Evolutionary conservation across 306 rosid species (phyloP), one percentile per base, ranked within the genome.

Genomic region (Neltuma alba): DNA sequence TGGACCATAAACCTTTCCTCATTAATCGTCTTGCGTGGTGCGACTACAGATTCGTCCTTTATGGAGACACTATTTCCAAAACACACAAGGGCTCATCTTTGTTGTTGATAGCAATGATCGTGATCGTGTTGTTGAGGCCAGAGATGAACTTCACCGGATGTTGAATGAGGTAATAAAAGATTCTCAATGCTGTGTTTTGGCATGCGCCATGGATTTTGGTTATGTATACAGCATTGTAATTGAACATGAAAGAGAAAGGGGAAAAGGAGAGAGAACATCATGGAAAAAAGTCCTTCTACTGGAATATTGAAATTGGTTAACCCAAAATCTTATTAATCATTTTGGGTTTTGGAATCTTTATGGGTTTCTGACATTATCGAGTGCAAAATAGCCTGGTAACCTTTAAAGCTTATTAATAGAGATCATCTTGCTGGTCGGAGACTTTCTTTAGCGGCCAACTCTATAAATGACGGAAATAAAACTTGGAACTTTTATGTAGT

Each of bases 21-120:
- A 52, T 2, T 64, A 55, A 72, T 77, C 57, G 3, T 54, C 55
- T 25, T 72, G 21, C 41, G 33, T 45, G 72, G 57, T 78, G 75
- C 33, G 20, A 45, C 54, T 50, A 31, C 86, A 83, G 85, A 82
- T 82, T 0, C 85, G 79, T 47, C 85, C 85, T 48, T 72, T 77
- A 61, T 82, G 85, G 85, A 82, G 85, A 64, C 82, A 82, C 82
- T 82, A 82, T 81, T 82, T 82, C 82, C 85, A 82, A 63, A 82
- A 82, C 62, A 82, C 85, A 1, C 85, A 82, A 55, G 85, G 85
- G 54, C 85, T 82, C 72, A 82, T 82, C 82, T 82, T 82, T 82
- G 85, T 82, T 27, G 82, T 82, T 34, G 85, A 82, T 48, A 82
- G 85, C 82, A 82, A 82, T 63, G 85, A 82, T 52, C 79, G 85